Base-by-base conservation (phyloP, 441 rosid species). In the Gossypium davidsonii region DNA sequence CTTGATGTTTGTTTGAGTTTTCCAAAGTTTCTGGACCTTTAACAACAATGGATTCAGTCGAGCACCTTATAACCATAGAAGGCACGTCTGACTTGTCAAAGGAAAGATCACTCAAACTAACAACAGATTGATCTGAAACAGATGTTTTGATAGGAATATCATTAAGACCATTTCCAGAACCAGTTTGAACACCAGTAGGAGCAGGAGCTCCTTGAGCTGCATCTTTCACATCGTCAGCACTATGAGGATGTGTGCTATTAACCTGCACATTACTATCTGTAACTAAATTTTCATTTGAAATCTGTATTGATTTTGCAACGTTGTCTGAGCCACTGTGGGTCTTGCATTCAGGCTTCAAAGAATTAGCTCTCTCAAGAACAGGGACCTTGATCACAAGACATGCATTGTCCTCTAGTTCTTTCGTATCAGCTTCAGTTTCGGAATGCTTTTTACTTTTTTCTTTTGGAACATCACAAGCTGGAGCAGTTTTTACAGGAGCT, bases 281-380 rank as follows among this genome's bases (percentile, higher is more conserved):
- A 52, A 55, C 49, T n/a, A 17, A 21, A 37, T 53, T 52, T 23
- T 39, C 76, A 39, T 6, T 64, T 37, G 39, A 9, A 65, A 14
- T 37, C 46, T 14, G 70, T 39, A 42, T 39, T 15, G 42, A 67
- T 59, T 46, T 73, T 60, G 55, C 71, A 62, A 34, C 44, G 73
- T 14, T 59, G n/a, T 77, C 74, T 37, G 70, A 57, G 76, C 46
- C 74, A 23, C 53, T 20, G 67, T 52, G 25, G 60, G 63, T 69
- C 64, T 60, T 59, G 64, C 77, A 68, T 62, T 68, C 80, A 37
- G 67, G 71, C 59, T 66, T 67, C 23, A 55, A 42, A 34, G 67
- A 65, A 71, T 75, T 65, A 74, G 51, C 53, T 73, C 72, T 72
- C 49, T 79, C 49, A 75, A 77, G 55, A 73, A 77, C 48, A 68